Conservation (phyloP, 495 filamentous ascomycete genomes). For the Xylaria venustula region DNA sequence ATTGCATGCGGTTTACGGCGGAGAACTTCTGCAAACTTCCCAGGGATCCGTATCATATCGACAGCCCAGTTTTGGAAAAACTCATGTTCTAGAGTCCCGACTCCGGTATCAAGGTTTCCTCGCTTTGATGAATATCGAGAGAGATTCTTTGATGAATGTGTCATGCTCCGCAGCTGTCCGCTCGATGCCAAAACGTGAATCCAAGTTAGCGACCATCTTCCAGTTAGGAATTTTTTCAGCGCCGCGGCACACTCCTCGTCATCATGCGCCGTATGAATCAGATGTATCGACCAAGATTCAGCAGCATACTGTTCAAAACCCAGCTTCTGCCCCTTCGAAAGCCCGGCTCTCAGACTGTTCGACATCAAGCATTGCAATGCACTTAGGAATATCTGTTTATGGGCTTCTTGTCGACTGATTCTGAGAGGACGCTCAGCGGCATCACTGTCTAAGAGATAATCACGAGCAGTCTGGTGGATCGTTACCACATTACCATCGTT, state of each 20-base stretch:
- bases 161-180: too few species aligned
- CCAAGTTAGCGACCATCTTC: too few species aligned
- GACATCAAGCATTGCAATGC: slow-evolving; percentile 26
- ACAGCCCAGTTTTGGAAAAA: slow-evolving; percentile 37
- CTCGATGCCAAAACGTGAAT: too few species aligned
- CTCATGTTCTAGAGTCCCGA: slow-evolving; percentile 15
- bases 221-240: too few species aligned
- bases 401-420: background rate
- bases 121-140: too few species aligned
- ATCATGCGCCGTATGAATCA: too few species aligned
- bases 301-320: slow-evolving; percentile 26
- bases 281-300: slow-evolving; percentile 32
- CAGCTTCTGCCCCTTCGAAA: background rate
- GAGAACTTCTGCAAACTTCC: slow-evolving; percentile 36
- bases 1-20: slow-evolving; percentile 29
- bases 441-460: slow-evolving; percentile 28
- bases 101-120: too few species aligned
- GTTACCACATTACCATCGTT: slow-evolving; percentile 31
- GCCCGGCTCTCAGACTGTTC: slow-evolving; percentile 17
- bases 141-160: too few species aligned
- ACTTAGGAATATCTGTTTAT: slow-evolving; percentile 12
- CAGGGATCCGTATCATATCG: slow-evolving; percentile 40
- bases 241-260: too few species aligned
- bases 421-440: slow-evolving; percentile 13
- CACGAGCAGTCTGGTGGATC: slow-evolving; percentile 47